Percentiles rank a stretch among this genome's conserved stretches.
These are phyloP conservation scores for Takashimella koratensis DNA, from an alignment of 1,284 basidiomycete genomes.

Conservation along the genomic window DNA sequence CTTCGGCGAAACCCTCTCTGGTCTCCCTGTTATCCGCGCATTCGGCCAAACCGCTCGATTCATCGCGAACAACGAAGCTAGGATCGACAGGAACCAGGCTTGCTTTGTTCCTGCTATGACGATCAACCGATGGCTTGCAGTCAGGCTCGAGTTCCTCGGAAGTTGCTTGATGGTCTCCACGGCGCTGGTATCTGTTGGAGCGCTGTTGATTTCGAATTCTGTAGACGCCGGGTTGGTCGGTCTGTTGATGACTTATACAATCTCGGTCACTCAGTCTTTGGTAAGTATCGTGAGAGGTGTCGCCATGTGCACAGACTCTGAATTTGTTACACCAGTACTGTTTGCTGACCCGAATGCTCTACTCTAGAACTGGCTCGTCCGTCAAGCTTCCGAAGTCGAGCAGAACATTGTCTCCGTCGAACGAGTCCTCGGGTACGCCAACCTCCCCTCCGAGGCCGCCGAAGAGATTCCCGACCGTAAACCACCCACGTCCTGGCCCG, in stretches of 20 bases:
- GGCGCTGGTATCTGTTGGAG: conserved; percentile 68
- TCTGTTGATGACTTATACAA: conserved; percentile 80
- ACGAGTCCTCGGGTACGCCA: conserved; percentile 60
- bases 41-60: conserved; percentile 72
- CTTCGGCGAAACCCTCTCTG: conserved; percentile 81
- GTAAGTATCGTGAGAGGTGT: too few relatives aligned
- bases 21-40: conserved; percentile 77
- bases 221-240: conserved; percentile 87
- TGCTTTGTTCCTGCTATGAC: conserved; percentile 54
- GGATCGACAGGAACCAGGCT: conserved; percentile 57
- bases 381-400: conserved; percentile 85
- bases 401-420: conserved; percentile 90
- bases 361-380: conserved; percentile 76
- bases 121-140: conserved; percentile 53
- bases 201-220: conserved; percentile 62
- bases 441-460: conserved; percentile 73
- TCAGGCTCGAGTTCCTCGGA: conserved; percentile 71
- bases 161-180: conserved; percentile 73
- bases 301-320: too few relatives aligned
- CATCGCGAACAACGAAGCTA: conserved; percentile 68
- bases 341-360: conserved; percentile 37
- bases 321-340: not conserved
- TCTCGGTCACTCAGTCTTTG: conserved; percentile 68
- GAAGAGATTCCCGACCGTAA: conserved; percentile 64
- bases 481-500: conserved; percentile 68